These are phyloP conservation scores for Saccharomycopsis crataegensis DNA, from an alignment of 1,139 yeast species.

Conservation along the genomic window DNA sequence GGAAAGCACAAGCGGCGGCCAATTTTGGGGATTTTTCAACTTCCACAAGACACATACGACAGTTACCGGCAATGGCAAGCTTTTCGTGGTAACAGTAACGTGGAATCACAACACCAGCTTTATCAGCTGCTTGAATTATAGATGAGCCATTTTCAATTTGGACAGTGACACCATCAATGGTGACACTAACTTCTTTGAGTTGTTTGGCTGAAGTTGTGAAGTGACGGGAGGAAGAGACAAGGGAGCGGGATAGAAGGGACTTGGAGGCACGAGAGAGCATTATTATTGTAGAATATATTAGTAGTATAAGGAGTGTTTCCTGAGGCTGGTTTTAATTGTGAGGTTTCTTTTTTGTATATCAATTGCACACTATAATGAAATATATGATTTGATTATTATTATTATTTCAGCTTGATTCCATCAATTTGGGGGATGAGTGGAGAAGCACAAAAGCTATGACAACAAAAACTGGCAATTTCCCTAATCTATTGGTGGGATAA, in stretches of 20 bases:
- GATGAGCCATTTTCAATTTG: conserved; percentile 82
- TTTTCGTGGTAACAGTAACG: conserved; percentile 91
- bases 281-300: background rate
- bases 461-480: too few relatives aligned
- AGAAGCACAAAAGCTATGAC: too few relatives aligned
- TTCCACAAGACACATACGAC: conserved; percentile 91
- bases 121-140: conserved; percentile 85
- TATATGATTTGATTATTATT: too few relatives aligned
- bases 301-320: too few relatives aligned
- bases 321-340: too few relatives aligned
- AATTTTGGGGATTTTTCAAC: conserved; percentile 87
- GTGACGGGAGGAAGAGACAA: background rate
- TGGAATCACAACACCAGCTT: conserved; percentile 83
- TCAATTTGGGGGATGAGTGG: too few relatives aligned
- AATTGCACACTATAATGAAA: too few relatives aligned
- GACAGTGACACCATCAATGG: conserved; percentile 72
- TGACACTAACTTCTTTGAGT: conserved; percentile 59
- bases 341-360: too few relatives aligned
- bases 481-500: too few relatives aligned
- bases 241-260: background rate
- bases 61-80: conserved; percentile 88
- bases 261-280: background rate
- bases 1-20: conserved; percentile 89
- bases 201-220: conserved; percentile 14
- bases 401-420: too few relatives aligned